Evolutionary conservation across 1,284 basidiomycete species (phyloP), one percentile per base, ranked within the genome.

Genomic region (Puccinia triticina): DNA sequence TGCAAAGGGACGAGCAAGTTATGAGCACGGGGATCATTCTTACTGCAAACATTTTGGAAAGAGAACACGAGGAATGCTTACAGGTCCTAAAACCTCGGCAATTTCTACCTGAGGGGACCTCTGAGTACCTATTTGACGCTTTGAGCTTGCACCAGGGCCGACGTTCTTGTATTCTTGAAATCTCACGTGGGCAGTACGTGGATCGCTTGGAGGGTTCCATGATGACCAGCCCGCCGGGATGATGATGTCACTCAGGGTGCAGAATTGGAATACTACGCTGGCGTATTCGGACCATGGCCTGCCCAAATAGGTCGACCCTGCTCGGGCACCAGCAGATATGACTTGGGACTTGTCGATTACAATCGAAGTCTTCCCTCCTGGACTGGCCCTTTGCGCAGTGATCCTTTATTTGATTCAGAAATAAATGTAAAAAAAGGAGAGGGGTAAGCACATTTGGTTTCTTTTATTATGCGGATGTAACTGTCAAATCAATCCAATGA

Each of bases 161-260:
- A 23, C 0, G 59, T 77, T 77, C n/a, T 40, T 7, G 59, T 43
- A 77, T 34, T 77, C 75, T 64, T 46, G 14, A 46, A 77, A 77
- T 61, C n/a, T 7, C 29, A 77, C 46, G n/a, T n/a, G 29, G 14
- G 59, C 16, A 66, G 59, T 77, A 7, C 75, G 21, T 12, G 40
- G 37, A 77, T 77, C 75, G 55, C 21, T 37, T n/a, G 75, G 55
- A 21, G 66, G 66, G 32, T 50, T 77, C 75, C 75, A 77, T 21
- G 23, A 53, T 0, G 32, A 1, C 75, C 75, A 77, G 21, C 75
- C 75, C 29, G 34, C 75, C 23, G 55, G 75, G 43, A 66, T 77
- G n/a, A 77, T 66, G n/a, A 77, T 48, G 40, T 77, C 43, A 46
- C 57, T 64, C 18, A 77, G 40, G 23, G 34, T 21, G 26, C 55